Conservation (phyloP, 2,329 filamentous ascomycete genomes). For the Ramularia collo-cygni region DNA sequence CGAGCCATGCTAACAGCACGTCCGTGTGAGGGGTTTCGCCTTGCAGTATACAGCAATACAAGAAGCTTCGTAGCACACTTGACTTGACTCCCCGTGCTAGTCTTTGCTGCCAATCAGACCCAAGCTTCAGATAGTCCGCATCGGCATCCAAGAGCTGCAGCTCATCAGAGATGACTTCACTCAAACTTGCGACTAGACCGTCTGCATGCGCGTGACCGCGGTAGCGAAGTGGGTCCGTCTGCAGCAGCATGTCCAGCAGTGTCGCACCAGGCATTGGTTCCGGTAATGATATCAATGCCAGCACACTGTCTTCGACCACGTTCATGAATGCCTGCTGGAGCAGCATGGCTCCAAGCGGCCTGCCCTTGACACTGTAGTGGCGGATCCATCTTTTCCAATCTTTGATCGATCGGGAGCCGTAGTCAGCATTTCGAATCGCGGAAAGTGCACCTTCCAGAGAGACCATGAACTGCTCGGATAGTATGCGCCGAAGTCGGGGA, state of each 20-base stretch:
- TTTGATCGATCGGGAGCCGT: constrained; percentile 57
- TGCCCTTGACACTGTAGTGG: constrained; percentile 71
- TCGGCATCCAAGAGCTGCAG: constrained; percentile 82
- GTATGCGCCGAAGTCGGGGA: constrained; percentile 60
- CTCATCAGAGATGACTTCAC: constrained; percentile 69
- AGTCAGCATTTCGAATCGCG: constrained; percentile 73
- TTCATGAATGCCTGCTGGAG: constrained; percentile 83
- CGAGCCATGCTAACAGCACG: constrained; percentile 74
- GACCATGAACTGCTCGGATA: constrained; percentile 80
- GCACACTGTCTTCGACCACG: constrained; percentile 51
- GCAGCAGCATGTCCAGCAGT: constrained; percentile 26
- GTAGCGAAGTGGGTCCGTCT: constrained; percentile 23
- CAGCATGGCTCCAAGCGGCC: constrained; percentile 84
- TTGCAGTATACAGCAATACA: constrained; percentile 78
- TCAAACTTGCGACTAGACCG: constrained; percentile 50
- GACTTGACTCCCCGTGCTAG: constrained; percentile 82
- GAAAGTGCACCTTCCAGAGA: constrained; percentile 86
- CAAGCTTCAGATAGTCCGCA: constrained; percentile 81
- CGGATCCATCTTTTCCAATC: constrained; percentile 85
- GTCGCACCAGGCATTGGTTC: constrained; percentile 14
- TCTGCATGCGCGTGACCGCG: constrained; percentile 23
- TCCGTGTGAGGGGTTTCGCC: constrained; percentile 57
- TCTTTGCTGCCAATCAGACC: constrained; percentile 77
- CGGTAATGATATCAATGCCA: constrained; percentile 19
- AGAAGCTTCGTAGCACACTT: constrained; percentile 69